Percentiles rank a stretch among this genome's conserved stretches.
phyloP scores from a whole-genome alignment of 208 protist species.

The Crithidia sp. region DNA sequence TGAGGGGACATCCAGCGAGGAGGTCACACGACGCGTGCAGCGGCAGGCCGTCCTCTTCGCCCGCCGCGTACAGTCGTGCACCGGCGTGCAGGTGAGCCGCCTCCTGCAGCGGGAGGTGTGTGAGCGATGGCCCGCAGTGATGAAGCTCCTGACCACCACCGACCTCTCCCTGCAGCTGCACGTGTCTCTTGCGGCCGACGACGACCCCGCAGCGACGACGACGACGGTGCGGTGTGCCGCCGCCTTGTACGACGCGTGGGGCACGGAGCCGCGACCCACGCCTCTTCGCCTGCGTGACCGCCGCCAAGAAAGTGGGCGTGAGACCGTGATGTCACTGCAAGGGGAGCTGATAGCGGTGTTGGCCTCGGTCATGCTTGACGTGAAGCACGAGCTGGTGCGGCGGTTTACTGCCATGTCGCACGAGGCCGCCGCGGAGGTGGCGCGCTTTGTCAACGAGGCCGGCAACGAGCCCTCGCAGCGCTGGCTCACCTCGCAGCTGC shows the following conservation, averaged over 20 bases:
- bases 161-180: slow-evolving; percentile 28
- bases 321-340: background rate
- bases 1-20: slow-evolving; percentile 18
- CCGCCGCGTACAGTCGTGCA: background rate
- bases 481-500: slow-evolving; percentile 1
- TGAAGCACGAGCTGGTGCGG: slow-evolving; percentile 6
- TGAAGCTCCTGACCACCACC: slow-evolving; percentile 6
- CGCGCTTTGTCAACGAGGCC: background rate
- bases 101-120: slow-evolving; percentile 26
- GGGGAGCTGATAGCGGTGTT: slow-evolving; percentile 19
- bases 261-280: slow-evolving; percentile 10
- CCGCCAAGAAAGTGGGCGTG: background rate
- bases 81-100: background rate
- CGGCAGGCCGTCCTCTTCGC: slow-evolving; percentile 14
- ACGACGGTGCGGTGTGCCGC: slow-evolving; percentile 18
- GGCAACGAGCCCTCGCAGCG: background rate
- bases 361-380: background rate
- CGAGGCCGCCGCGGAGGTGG: slow-evolving; percentile 2
- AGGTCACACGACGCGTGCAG: slow-evolving; percentile 17
- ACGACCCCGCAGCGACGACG: no score
- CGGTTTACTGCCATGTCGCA: slow-evolving; percentile 5
- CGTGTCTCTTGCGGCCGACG: background rate
- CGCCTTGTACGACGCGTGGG: slow-evolving; percentile 27
- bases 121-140: slow-evolving; percentile 1
- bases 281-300: background rate